Conservation (phyloP, 164 flowering plant genomes). For the Hamamelis virginiana region DNA sequence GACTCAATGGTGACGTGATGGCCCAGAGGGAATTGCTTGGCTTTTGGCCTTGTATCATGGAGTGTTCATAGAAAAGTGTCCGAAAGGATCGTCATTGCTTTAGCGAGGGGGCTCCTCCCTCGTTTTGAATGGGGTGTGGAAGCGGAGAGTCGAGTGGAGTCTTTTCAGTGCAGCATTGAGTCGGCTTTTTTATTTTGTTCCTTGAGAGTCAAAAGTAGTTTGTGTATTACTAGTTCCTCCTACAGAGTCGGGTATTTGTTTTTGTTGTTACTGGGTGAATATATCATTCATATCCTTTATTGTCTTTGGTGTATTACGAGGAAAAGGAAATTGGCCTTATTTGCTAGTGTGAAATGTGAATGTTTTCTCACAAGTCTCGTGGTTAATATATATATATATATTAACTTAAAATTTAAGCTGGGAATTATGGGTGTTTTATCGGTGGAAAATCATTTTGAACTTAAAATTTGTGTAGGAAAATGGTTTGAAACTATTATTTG, state of each 20-base stretch:
- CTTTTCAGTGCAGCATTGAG: background rate
- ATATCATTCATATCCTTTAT: background rate
- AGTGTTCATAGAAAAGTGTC: background rate
- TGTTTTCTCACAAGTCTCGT: no score
- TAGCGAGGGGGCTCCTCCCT: background rate
- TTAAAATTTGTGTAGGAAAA: no score
- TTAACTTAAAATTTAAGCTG: no score
- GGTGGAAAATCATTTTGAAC: no score
- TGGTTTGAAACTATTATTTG: no score
- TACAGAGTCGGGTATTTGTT: background rate
- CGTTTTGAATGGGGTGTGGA: background rate
- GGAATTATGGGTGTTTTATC: no score
- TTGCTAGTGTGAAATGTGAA: background rate
- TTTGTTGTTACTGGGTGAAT: conserved; percentile 7
- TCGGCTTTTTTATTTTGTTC: background rate
- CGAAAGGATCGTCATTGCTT: background rate
- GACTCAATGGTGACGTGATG: background rate
- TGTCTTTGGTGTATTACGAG: background rate
- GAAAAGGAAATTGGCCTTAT: background rate
- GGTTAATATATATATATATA: no score
- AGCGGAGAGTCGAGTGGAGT: background rate
- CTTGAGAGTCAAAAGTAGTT: conserved; percentile 9
- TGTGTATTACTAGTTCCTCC: background rate
- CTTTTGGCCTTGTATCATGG: conserved; percentile 2
- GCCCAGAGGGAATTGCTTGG: background rate